Evolutionary conservation across 75 land plant genomes (phyloP).

Genomic region (Sequoiadendron giganteum): DNA sequence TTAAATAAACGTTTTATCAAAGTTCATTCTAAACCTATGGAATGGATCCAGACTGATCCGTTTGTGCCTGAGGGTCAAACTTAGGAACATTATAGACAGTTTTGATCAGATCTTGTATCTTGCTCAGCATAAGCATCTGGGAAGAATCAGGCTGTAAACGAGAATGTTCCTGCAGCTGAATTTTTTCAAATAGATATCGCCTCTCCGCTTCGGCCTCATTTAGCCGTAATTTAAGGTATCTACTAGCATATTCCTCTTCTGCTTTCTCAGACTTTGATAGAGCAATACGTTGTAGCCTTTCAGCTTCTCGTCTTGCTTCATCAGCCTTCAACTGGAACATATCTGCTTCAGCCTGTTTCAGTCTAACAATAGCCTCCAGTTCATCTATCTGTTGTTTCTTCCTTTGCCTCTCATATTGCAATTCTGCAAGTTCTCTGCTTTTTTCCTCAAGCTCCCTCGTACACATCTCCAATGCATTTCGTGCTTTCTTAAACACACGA

Average conservation of each 20-base stretch:
- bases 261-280: constrained; percentile 88
- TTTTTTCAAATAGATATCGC: constrained; percentile 85
- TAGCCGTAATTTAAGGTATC: constrained; percentile 75
- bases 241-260: constrained; percentile 90
- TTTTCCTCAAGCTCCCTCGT: constrained; percentile 86
- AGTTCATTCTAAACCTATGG: not conserved
- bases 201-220: constrained; percentile 95
- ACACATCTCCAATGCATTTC: constrained; percentile 71
- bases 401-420: constrained; percentile 75
- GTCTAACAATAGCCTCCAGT: constrained; percentile 73
- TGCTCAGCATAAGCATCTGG: constrained; percentile 46
- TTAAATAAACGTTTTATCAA: not conserved
- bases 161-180: constrained; percentile 72
- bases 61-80: constrained; percentile 6
- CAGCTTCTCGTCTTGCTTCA: constrained; percentile 89
- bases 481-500: constrained; percentile 72
- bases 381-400: constrained; percentile 89
- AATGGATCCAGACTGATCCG: constrained; percentile 9
- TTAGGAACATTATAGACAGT: constrained; percentile 37
- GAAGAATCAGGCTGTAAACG: constrained; percentile 42
- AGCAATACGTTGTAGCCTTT: constrained; percentile 83
- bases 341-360: constrained; percentile 91
- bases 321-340: constrained; percentile 93
- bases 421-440: constrained; percentile 65
- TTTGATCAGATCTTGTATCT: constrained; percentile 65